Percentiles rank a stretch among this genome's conserved stretches.
phyloP scores from a whole-genome alignment of 495 filamentous ascomycete species.

The Neurospora tetrasperma region DNA sequence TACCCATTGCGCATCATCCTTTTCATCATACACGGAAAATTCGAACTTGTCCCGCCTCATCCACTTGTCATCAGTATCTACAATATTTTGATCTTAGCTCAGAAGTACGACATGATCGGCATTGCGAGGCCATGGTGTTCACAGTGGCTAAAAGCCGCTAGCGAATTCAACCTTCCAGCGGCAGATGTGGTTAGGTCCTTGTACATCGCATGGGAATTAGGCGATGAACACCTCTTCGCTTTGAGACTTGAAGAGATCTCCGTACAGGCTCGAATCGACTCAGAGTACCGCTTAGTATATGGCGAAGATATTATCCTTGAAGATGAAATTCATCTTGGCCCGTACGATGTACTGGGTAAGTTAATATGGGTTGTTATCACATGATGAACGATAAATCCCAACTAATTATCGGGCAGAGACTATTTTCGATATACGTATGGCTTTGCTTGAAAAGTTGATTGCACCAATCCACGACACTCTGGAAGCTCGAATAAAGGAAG shows the following conservation, averaged over 20 bases:
- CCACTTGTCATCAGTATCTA: slow-evolving; percentile 9
- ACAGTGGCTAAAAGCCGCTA: slow-evolving; percentile 6
- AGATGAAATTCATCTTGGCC: background rate
- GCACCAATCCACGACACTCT: background rate
- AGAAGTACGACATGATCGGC: slow-evolving; percentile 21
- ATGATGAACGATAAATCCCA: background rate
- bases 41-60: slow-evolving; percentile 5
- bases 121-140: slow-evolving; percentile 14
- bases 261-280: background rate
- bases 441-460: background rate
- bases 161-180: too few species aligned
- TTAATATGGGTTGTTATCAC: background rate
- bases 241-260: background rate
- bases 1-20: background rate
- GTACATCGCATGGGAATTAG: background rate
- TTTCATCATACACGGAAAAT: slow-evolving; percentile 17
- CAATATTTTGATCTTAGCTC: slow-evolving; percentile 13
- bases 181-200: background rate
- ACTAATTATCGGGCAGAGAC: background rate
- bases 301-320: background rate
- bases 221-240: background rate
- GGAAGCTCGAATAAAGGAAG: background rate
- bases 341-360: background rate
- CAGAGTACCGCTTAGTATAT: background rate
- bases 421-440: background rate